These are phyloP conservation scores for Phytophthora aleatoria DNA, from an alignment of 352 stramenopile genomes.

Conservation along the genomic window DNA sequence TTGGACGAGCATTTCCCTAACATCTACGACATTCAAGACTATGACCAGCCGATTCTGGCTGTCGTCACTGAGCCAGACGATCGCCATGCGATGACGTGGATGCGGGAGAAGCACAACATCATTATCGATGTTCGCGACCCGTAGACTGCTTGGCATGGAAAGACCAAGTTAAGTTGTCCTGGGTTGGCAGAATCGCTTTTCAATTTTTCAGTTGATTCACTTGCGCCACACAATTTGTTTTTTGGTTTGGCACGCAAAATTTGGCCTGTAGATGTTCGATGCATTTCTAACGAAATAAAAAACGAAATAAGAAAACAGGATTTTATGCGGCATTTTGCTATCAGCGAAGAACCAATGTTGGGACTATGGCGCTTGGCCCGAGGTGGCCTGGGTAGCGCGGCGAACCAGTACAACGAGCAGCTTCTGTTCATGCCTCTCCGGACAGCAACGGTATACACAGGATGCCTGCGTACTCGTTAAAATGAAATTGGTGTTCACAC, in stretches of 20 bases:
- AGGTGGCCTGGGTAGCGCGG: not conserved
- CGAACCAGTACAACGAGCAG: slow-evolving; percentile 10
- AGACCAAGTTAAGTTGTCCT: not conserved
- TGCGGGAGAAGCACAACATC: slow-evolving; percentile 7
- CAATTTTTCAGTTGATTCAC: too few species aligned
- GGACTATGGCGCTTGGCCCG: not conserved
- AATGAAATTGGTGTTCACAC: not conserved
- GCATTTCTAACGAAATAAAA: not conserved
- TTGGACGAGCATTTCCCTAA: slow-evolving; percentile 6
- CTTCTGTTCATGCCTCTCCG: slow-evolving; percentile 3
- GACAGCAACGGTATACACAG: slow-evolving; percentile 9
- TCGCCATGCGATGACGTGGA: slow-evolving; percentile 4
- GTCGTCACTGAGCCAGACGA: slow-evolving; percentile 7
- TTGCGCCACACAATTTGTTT: too few species aligned
- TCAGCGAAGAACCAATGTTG: slow-evolving; percentile 6
- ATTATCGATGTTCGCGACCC: not conserved
- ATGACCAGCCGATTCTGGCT: slow-evolving; percentile 5
- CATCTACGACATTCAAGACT: slow-evolving; percentile 3
- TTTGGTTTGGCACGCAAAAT: too few species aligned
- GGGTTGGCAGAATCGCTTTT: too few species aligned
- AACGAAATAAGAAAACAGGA: slow-evolving; percentile 1
- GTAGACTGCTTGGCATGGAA: not conserved
- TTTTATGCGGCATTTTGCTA: not conserved
- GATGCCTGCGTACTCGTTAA: not conserved
- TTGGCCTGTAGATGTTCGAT: not conserved